phyloP scores from a whole-genome alignment of 306 rosid species.

The Rosa persica region DNA sequence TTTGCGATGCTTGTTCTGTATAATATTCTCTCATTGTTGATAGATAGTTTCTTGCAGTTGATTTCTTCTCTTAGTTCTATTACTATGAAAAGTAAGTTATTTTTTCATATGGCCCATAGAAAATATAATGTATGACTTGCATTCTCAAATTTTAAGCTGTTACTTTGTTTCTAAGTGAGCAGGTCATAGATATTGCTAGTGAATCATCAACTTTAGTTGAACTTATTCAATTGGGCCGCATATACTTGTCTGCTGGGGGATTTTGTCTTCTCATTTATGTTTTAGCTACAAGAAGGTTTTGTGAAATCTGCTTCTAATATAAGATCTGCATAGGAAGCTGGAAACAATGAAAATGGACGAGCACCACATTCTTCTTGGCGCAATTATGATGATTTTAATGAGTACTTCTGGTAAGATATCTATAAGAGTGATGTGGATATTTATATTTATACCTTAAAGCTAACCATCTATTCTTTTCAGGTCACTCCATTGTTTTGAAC shows the following conservation, averaged over 20 bases:
- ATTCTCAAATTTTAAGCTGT: neutral
- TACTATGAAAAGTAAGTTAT: neutral
- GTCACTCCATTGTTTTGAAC: conserved; percentile 87
- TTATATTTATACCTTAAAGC: conserved; percentile 13
- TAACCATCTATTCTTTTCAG: conserved; percentile 37
- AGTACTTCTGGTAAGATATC: conserved; percentile 77
- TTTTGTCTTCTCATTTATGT: neutral
- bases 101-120: neutral
- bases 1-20: neutral
- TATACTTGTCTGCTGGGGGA: neutral
- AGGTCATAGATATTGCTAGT: neutral
- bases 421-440: neutral
- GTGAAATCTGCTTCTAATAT: conserved; percentile 16
- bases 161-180: neutral
- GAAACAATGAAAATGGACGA: conserved; percentile 73
- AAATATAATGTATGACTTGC: neutral
- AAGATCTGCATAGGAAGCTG: conserved; percentile 68
- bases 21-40: neutral
- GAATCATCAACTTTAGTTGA: neutral
- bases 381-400: conserved; percentile 95
- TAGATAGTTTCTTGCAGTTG: neutral
- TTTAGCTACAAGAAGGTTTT: neutral
- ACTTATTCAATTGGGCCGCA: neutral
- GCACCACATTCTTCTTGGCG: conserved; percentile 99
- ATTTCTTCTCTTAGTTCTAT: neutral